phyloP scores from a whole-genome alignment of 352 stramenopile genomes.

The Globisporangium megalacanthum region DNA sequence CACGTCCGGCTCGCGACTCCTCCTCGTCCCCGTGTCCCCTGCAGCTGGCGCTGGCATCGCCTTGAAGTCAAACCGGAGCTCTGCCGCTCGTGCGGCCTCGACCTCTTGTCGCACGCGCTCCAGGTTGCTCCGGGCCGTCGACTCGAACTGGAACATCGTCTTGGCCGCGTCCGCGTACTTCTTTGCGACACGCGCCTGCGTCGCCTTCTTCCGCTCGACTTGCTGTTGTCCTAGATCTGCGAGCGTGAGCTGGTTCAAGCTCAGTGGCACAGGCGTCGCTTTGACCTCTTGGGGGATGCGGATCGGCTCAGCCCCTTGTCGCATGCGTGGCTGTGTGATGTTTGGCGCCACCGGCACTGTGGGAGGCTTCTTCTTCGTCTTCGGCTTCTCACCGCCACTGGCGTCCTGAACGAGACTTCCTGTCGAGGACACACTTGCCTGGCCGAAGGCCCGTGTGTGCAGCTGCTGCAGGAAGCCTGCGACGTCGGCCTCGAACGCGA shows the following conservation, averaged over 20 bases:
- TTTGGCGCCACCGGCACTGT: constrained; percentile 81
- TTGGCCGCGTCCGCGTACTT: constrained; percentile 71
- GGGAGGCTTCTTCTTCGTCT: constrained; percentile 40
- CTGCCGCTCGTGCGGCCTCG: constrained; percentile 49
- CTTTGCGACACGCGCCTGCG: constrained; percentile 50
- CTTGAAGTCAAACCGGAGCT: constrained; percentile 74
- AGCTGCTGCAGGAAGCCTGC: constrained; percentile 43
- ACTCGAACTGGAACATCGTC: constrained; percentile 73
- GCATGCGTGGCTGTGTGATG: constrained; percentile 78
- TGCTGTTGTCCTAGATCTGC: constrained; percentile 57
- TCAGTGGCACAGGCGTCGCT: constrained; percentile 56
- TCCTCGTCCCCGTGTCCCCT: too few relatives aligned
- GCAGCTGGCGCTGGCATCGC: constrained; percentile 46
- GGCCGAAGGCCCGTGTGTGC: constrained; percentile 60
- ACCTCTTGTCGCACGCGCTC: constrained; percentile 59
- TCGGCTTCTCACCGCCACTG: constrained; percentile 27
- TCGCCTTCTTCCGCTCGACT: constrained; percentile 40
- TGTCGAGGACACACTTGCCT: constrained; percentile 22
- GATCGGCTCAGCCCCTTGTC: constrained; percentile 61
- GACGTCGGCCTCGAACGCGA: constrained; percentile 30
- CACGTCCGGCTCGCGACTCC: constrained; percentile 34
- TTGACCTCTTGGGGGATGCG: constrained; percentile 77
- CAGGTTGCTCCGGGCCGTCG: constrained; percentile 71
- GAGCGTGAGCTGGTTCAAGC: constrained; percentile 62
- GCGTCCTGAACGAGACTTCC: constrained; percentile 38